A percentile compares a stretch with the other conserved stretches of the same genome.
Conservation (phyloP, 192 early-diverging fungal genomes). For the Gonapodya prolifera region DNA sequence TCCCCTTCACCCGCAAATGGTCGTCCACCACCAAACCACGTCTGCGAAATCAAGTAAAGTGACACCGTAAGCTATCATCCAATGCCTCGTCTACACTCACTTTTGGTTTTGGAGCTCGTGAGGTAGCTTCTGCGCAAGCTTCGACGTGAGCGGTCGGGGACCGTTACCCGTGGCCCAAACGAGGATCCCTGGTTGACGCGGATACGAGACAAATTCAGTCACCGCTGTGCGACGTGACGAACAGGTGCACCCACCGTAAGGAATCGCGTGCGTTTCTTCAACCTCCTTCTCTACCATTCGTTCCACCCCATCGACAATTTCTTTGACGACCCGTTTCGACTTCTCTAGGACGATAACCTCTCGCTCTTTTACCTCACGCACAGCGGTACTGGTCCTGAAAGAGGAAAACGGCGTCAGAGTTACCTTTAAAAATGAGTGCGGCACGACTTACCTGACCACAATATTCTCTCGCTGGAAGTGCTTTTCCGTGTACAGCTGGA, state of each 20-base stretch:
- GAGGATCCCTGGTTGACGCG: conserved; percentile 26
- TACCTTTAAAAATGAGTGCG: too few species aligned
- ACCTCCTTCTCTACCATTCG: conserved; percentile 52
- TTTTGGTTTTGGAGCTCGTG: conserved; percentile 46
- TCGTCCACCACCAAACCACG: conserved; percentile 66
- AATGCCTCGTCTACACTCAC: too few species aligned
- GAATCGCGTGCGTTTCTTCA: conserved; percentile 45
- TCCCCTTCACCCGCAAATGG: conserved; percentile 49
- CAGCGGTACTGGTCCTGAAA: conserved; percentile 66
- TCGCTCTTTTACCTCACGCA: conserved; percentile 63
- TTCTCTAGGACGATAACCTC: conserved; percentile 53
- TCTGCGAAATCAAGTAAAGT: too few species aligned
- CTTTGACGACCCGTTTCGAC: conserved; percentile 60
- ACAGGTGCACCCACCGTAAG: conserved; percentile 38
- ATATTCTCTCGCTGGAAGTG: conserved; percentile 65
- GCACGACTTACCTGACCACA: too few species aligned
- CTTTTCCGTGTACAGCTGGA: conserved; percentile 72
- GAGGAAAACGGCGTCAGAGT: too few species aligned
- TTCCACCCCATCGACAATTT: conserved; percentile 59
- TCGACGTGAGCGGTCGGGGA: conserved; percentile 46
- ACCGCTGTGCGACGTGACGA: neutral
- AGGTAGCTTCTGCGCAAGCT: conserved; percentile 47
- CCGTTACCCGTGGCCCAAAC: conserved; percentile 86
- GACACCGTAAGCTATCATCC: too few species aligned
- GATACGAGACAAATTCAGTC: neutral